phyloP scores from a whole-genome alignment of 2,329 filamentous ascomycete species.

The Trichoderma gracile region DNA sequence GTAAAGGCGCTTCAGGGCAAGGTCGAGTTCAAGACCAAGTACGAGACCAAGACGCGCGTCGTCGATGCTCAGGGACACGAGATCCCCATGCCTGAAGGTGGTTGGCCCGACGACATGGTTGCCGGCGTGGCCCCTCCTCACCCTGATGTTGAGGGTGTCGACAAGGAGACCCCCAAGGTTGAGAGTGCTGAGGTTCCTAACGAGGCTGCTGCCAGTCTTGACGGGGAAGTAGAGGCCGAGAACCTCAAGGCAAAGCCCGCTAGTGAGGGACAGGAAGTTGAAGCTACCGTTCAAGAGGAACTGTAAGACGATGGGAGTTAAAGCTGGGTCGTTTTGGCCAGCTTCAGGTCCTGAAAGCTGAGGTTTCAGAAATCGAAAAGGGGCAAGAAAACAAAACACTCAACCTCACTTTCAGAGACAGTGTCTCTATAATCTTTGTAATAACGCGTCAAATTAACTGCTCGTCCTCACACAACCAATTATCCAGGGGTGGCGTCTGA shows the following conservation, averaged over 20 bases:
- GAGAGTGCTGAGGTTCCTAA: slow-evolving; percentile 44
- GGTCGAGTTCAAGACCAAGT: slow-evolving; percentile 92
- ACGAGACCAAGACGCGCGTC: slow-evolving; percentile 89
- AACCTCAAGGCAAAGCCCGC: slow-evolving; percentile 60
- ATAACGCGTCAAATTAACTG: slow-evolving; percentile 8
- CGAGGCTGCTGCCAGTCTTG: slow-evolving; percentile 51
- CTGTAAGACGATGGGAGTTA: slow-evolving; percentile 32
- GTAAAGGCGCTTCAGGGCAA: slow-evolving; percentile 85
- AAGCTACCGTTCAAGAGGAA: slow-evolving; percentile 51
- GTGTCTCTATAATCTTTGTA: slow-evolving; percentile 15
- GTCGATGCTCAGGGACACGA: slow-evolving; percentile 80
- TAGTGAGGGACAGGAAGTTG: slow-evolving; percentile 63
- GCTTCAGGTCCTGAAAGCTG: not conserved
- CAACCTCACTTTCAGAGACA: slow-evolving; percentile 2
- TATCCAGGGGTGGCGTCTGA: not conserved
- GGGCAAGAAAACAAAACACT: slow-evolving; percentile 7
- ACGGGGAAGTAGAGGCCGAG: slow-evolving; percentile 60
- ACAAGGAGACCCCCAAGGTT: slow-evolving; percentile 57
- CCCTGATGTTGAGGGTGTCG: slow-evolving; percentile 61
- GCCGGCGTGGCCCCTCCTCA: slow-evolving; percentile 57
- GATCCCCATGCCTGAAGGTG: slow-evolving; percentile 52
- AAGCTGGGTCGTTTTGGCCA: not conserved
- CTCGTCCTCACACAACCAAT: not conserved
- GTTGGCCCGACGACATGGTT: slow-evolving; percentile 39
- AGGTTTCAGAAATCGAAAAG: slow-evolving; percentile 3